Evolutionary conservation across 768 basidiomycete species (phyloP).

Genomic region (Hygrophorus russula): DNA sequence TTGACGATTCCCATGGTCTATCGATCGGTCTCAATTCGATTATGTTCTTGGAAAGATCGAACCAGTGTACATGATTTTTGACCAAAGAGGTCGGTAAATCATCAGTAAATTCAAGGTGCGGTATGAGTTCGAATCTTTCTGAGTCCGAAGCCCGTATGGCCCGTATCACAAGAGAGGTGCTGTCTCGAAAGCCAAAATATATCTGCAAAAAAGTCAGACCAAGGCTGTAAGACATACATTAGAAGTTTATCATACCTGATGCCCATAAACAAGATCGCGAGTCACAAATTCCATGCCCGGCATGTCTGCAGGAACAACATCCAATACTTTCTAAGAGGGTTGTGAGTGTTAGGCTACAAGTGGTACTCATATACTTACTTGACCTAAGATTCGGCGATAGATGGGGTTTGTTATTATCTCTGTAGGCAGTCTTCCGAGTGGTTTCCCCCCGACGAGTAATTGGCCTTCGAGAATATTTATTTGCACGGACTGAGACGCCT

Average conservation of each 20-base stretch:
- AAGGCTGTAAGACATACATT: background rate
- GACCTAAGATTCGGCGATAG: slow-evolving; percentile 25
- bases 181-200: slow-evolving; percentile 15
- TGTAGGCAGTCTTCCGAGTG: slow-evolving; percentile 25
- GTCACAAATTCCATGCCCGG: slow-evolving; percentile 24
- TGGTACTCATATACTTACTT: slow-evolving; percentile 15
- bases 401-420: slow-evolving; percentile 19
- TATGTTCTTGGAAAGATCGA: slow-evolving; percentile 11
- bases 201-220: slow-evolving; percentile 14
- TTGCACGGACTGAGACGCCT: slow-evolving; percentile 19
- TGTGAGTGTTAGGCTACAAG: background rate
- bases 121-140: slow-evolving; percentile 23
- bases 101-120: slow-evolving; percentile 12
- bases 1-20: slow-evolving; percentile 16
- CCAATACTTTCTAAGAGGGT: slow-evolving; percentile 17
- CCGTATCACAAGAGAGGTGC: slow-evolving; percentile 19
- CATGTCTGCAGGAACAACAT: slow-evolving; percentile 22
- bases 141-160: slow-evolving; percentile 8
- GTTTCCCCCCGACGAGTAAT: slow-evolving; percentile 30
- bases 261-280: slow-evolving; percentile 9
- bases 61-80: slow-evolving; percentile 23
- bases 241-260: slow-evolving; percentile 11
- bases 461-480: slow-evolving; percentile 29
- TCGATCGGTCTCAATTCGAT: slow-evolving; percentile 22
- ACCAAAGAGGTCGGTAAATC: slow-evolving; percentile 22